Evolutionary conservation across 441 rosid genomes (phyloP), one percentile per base, ranked within the genome.

Genomic region (Pelargonium australe): DNA sequence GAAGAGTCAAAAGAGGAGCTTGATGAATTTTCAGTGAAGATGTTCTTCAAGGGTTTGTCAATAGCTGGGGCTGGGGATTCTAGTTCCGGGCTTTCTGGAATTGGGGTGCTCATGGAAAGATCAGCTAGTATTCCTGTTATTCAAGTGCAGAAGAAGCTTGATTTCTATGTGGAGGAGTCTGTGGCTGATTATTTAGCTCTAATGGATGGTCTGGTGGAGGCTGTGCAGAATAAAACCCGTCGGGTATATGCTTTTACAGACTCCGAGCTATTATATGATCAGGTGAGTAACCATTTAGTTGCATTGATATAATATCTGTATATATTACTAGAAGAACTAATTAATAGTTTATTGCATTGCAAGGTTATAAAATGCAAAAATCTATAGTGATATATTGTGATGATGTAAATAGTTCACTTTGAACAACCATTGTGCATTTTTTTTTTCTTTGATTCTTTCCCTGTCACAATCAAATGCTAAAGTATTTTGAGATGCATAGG

Each of bases 111-210:
- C 37, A 87, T 94, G 84, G 91, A 89, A 77, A 86, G 90, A 74
- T 69, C 79, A 19, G 71, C 73, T 37, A 72, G 74, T 70, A 47
- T 70, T 75, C 87, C 95, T 23, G 67, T 77, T 43, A 77, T 91
- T 77, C 96, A 84, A 76, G 86, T 94, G 70, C 99, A 94, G 82
- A 94, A 94, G 81, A 94, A 84, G 84, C 87, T 94, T 68, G 89
- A 87, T 62, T 87, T 91, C 79, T 82, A 75, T 77, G 95, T 86
- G 51, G 94, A 89, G 55, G 96, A 88, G 68, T 82, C 87, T 20
- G 92, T 94, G 64, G 97, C 92, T 63, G 84, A 87, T 70, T 89
- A 91, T 80, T 78, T 94, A 71, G 99, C 97, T 74, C 77, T 94
- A 4, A 71, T 94, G 87, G 96, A 94, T 79, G 99, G 97, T 69